Evolutionary conservation across 768 basidiomycete genomes (phyloP), one percentile per base, ranked within the genome.

Genomic region (Lentinus tigrinus): DNA sequence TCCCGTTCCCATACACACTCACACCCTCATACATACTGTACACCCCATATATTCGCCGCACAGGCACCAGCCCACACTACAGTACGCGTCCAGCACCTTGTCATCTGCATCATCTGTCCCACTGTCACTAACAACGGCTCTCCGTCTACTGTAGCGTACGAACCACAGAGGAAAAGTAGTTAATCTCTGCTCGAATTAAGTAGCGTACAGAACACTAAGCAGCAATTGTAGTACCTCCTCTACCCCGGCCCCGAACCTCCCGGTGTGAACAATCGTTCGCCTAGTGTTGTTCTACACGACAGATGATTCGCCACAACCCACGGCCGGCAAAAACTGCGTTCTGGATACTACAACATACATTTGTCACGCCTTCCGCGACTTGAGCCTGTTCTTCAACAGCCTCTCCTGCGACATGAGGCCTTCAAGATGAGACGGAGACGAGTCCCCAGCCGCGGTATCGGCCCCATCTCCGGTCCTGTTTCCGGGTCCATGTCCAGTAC

Each of bases 81-180:
- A 27, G n/a, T 24, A 17, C 28, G 7, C 31, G 31, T 31, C 31
- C 31, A 11, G 31, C 11, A 39, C 37, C 23, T 9, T n/a, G n/a
- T n/a, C 34, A n/a, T 51, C 34, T n/a, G n/a, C 19, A 26, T 31
- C 16, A 50, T 23, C 31, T 39, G 19, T 51, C 38, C n/a, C 42
- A n/a, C 58, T 55, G 54, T 57, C 44, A 53, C 37, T 27, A 40
- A 47, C 47, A 47, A 49, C 58, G 49, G 54, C 53, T 50, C 49
- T 50, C 52, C 60, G 39, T 39, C n/a, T 19, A 61, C 51, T 61
- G 60, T 61, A 61, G 60, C 60, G 55, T 57, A 61, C 55, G 52
- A 37, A 38, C 31, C 54, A 47, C 51, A 52, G 44, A 50, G 50
- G 56, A 56, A 61, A 61, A 61, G 60, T 61, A 61, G 55, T 46